A percentile compares a stretch with the other conserved stretches of the same genome.
Evolutionary conservation across 2,329 filamentous ascomycete species (phyloP).

Genomic region (Talaromyces albobiverticillius): DNA sequence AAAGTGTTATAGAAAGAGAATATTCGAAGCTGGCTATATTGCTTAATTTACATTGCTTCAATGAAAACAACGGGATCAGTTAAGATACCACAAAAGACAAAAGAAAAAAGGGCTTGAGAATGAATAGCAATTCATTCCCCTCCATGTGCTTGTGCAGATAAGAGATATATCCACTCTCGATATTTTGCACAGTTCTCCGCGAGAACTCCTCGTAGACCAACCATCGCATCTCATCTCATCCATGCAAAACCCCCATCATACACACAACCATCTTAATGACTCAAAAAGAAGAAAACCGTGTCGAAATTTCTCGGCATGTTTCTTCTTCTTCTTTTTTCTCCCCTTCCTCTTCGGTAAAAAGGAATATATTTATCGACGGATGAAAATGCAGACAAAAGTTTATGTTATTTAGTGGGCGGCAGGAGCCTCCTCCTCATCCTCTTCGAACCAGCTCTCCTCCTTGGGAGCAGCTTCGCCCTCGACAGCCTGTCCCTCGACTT

Average conservation of each 20-base stretch:
- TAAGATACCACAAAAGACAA: conserved; percentile 8
- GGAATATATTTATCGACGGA: not conserved
- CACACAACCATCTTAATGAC: not conserved
- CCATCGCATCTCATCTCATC: not conserved
- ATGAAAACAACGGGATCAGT: conserved; percentile 1
- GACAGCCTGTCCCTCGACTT: conserved; percentile 83
- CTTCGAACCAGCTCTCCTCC: conserved; percentile 78
- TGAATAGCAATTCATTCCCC: not conserved
- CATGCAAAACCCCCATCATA: not conserved
- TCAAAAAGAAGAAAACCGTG: too few species aligned
- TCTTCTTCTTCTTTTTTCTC: not conserved
- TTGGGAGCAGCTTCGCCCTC: conserved; percentile 59
- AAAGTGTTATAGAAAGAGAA: not conserved
- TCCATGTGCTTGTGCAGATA: not conserved
- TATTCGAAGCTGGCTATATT: conserved; percentile 6
- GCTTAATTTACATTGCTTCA: conserved; percentile 14
- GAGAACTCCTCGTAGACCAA: too few species aligned
- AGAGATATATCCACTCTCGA: not conserved
- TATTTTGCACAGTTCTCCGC: not conserved
- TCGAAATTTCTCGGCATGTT: not conserved
- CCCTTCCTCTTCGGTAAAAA: not conserved
- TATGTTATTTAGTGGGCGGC: conserved; percentile 43
- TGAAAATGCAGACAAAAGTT: not conserved
- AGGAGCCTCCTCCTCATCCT: conserved; percentile 57
- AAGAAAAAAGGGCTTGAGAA: not conserved